Percentiles rank a stretch among this genome's conserved stretches.
phyloP scores from a whole-genome alignment of 2,329 filamentous ascomycete species.

The Fusarium udum region DNA sequence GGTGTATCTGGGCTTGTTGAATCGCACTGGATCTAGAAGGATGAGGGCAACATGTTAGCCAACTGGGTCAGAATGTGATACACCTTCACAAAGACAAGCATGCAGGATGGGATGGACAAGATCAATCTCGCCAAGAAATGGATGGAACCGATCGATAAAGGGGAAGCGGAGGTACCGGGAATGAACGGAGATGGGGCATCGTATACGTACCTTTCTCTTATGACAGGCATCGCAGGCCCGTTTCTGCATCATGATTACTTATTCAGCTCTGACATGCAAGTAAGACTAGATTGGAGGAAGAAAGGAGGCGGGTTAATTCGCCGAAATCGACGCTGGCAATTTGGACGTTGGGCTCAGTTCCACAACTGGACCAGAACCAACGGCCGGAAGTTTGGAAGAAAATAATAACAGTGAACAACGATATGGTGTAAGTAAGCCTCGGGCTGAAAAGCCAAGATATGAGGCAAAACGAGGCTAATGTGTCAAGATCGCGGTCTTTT shows the following conservation, averaged over 20 bases:
- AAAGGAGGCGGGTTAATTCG: neutral
- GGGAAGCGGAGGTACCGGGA: neutral
- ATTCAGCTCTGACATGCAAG: neutral
- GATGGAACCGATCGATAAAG: neutral
- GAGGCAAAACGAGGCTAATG: neutral
- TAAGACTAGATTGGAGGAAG: neutral
- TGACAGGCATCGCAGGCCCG: constrained; percentile 39
- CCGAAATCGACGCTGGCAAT: neutral
- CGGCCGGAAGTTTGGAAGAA: neutral
- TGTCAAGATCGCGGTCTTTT: neutral
- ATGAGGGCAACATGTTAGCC: neutral
- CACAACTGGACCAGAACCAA: neutral
- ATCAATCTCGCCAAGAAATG: constrained; percentile 8
- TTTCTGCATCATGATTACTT: constrained; percentile 25
- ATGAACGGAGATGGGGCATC: neutral
- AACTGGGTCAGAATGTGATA: neutral
- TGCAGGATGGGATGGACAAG: neutral
- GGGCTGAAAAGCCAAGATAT: neutral
- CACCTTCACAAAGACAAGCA: neutral
- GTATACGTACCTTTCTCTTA: constrained; percentile 37
- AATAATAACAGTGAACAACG: neutral
- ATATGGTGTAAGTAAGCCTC: neutral
- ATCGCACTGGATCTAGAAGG: constrained; percentile 37
- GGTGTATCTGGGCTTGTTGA: neutral
- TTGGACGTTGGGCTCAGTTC: neutral